These are phyloP conservation scores for Dimocarpus longan DNA, from an alignment of 345 rosid species.

Conservation along the genomic window DNA sequence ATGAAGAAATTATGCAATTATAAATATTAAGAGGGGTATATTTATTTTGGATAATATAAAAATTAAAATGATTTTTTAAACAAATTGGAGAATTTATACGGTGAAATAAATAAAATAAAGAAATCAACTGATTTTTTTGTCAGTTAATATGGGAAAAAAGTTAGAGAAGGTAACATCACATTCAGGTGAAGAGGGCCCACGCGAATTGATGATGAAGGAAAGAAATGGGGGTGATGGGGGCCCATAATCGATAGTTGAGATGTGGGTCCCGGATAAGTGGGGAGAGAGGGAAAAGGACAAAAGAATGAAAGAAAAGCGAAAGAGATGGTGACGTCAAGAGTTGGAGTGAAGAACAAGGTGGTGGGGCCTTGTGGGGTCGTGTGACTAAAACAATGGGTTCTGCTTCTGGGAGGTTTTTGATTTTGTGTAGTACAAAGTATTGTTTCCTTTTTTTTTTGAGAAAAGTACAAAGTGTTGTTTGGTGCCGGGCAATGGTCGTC, in stretches of 20 bases:
- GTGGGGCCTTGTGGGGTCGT: background rate
- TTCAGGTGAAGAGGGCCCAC: background rate
- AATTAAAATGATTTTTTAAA: no score
- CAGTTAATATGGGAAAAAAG: background rate
- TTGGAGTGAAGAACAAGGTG: conserved; percentile 14
- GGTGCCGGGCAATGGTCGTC: background rate
- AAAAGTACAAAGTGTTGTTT: background rate
- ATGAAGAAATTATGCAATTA: no score
- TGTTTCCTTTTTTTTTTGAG: no score
- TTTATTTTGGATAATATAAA: no score
- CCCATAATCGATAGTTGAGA: conserved; percentile 10
- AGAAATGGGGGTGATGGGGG: conserved; percentile 18
- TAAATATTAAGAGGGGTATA: no score
- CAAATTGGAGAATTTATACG: no score
- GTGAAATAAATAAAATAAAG: background rate
- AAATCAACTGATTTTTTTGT: background rate
- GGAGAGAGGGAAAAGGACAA: conserved; percentile 21
- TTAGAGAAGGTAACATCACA: conserved; percentile 1
- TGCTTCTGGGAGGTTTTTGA: background rate
- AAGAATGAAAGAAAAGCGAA: conserved; percentile 9
- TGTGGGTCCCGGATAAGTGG: conserved; percentile 24
- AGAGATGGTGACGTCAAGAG: conserved; percentile 20
- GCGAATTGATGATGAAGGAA: background rate
- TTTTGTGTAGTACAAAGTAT: background rate
- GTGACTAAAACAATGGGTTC: conserved; percentile 28